Conservation (phyloP, 768 basidiomycete species). For the Psilocybe cubensis region DNA sequence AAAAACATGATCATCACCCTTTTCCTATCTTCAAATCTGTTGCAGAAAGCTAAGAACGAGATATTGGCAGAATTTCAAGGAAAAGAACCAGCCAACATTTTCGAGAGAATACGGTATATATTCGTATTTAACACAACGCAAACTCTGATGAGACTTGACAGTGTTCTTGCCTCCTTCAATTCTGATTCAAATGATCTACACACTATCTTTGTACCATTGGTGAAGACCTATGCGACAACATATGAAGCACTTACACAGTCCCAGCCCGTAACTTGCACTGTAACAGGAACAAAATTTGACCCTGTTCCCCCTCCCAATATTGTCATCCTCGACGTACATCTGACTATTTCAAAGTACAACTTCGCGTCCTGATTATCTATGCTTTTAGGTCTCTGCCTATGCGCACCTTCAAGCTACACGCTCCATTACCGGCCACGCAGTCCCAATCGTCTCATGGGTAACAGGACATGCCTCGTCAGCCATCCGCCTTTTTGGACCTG, state of each 20-base stretch:
- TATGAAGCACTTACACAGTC: slow-evolving; percentile 6
- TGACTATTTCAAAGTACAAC: not conserved
- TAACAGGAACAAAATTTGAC: slow-evolving; percentile 8
- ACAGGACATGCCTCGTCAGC: slow-evolving; percentile 3
- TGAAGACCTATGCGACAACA: slow-evolving; percentile 1
- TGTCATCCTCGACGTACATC: slow-evolving; percentile 15
- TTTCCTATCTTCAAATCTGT: not conserved
- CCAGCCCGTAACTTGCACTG: slow-evolving; percentile 8
- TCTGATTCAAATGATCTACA: not conserved
- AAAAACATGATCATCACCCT: slow-evolving; percentile 10
- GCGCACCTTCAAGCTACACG: slow-evolving; percentile 7
- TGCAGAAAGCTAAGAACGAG: slow-evolving; percentile 6
- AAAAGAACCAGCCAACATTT: not conserved
- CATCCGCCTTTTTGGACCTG: slow-evolving; percentile 11
- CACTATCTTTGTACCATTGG: not conserved
- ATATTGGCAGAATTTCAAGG: slow-evolving; percentile 2
- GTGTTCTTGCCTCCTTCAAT: slow-evolving; percentile 10
- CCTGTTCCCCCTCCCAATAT: slow-evolving; percentile 9
- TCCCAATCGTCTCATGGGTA: slow-evolving; percentile 9
- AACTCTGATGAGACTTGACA: not conserved
- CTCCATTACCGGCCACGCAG: slow-evolving; percentile 6
- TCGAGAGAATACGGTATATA: slow-evolving; percentile 8
- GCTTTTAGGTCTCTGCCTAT: slow-evolving; percentile 8
- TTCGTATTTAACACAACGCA: not conserved
- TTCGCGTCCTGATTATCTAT: not conserved